A percentile compares a stretch with the other conserved stretches of the same genome.
Conservation (phyloP, 2,329 filamentous ascomycete genomes). For the Fusarium oligoseptatum region DNA sequence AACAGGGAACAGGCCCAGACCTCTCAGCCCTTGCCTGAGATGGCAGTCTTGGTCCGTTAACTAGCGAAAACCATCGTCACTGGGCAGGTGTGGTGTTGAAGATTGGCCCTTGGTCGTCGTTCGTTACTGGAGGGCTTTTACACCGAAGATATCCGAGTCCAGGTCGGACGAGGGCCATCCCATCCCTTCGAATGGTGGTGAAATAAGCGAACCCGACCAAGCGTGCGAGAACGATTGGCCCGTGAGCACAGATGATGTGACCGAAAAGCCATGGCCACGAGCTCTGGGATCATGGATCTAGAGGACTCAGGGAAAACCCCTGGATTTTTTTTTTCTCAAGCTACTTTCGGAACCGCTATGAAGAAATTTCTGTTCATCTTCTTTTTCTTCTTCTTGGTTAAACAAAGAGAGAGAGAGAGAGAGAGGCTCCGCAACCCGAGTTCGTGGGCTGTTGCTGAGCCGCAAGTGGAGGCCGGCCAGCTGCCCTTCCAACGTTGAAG, state of each 20-base stretch:
- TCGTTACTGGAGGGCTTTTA: background rate
- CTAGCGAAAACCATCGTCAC: constrained; percentile 13
- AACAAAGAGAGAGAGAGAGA: background rate
- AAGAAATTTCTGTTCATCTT: constrained; percentile 8
- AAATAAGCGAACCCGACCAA: constrained; percentile 24
- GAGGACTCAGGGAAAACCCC: constrained; percentile 16
- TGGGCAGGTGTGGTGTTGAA: background rate
- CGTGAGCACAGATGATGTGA: constrained; percentile 45
- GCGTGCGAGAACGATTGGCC: constrained; percentile 48
- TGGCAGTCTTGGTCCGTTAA: constrained; percentile 22
- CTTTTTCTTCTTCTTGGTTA: constrained; percentile 4
- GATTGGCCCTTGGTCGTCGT: background rate
- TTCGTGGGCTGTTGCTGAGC: constrained; percentile 35
- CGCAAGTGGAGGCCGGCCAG: constrained; percentile 38
- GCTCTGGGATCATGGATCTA: constrained; percentile 34
- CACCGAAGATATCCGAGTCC: constrained; percentile 28
- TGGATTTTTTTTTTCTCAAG: background rate
- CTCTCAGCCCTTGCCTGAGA: constrained; percentile 14
- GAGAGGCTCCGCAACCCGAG: constrained; percentile 21
- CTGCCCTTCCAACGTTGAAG: constrained; percentile 16
- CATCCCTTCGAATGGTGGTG: background rate
- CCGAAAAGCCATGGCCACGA: constrained; percentile 17
- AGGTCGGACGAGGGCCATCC: background rate
- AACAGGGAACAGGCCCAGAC: background rate
- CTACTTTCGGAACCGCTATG: background rate